Evolutionary conservation across 345 rosid species (phyloP).

Genomic region (Citrus medica): DNA sequence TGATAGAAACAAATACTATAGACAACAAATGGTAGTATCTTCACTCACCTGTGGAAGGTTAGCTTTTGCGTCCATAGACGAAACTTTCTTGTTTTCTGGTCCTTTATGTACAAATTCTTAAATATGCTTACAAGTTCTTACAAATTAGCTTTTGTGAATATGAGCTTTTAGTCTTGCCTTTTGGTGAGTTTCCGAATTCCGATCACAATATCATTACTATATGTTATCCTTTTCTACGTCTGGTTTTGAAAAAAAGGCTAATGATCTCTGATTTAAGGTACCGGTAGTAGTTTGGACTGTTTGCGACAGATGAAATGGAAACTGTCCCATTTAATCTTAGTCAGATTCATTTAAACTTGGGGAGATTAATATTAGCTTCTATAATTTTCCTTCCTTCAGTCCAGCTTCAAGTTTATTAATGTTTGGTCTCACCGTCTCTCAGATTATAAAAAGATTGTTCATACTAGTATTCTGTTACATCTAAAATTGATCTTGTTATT

Average conservation of each 20-base stretch:
- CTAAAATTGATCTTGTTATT: neutral
- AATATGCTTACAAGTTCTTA: neutral
- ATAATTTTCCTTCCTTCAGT: neutral
- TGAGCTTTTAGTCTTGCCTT: neutral
- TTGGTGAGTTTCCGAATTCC: neutral
- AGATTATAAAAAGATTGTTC: neutral
- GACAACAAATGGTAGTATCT: neutral
- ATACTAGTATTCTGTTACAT: neutral
- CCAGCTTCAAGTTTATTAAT: neutral
- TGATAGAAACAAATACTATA: slow-evolving; percentile 6
- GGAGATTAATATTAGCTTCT: neutral
- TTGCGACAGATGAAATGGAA: neutral
- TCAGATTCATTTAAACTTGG: neutral
- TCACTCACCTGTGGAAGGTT: neutral
- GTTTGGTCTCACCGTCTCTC: neutral
- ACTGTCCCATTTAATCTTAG: neutral
- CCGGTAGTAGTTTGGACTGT: neutral
- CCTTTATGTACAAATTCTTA: neutral
- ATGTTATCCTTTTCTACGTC: neutral
- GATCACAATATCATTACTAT: neutral
- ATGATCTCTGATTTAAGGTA: neutral
- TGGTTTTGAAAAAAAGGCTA: neutral
- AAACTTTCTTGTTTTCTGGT: neutral
- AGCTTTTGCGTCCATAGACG: neutral
- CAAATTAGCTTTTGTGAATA: neutral